Conservation (phyloP, 176 grass and related monocot genomes). For the Luzula sylvatica region DNA sequence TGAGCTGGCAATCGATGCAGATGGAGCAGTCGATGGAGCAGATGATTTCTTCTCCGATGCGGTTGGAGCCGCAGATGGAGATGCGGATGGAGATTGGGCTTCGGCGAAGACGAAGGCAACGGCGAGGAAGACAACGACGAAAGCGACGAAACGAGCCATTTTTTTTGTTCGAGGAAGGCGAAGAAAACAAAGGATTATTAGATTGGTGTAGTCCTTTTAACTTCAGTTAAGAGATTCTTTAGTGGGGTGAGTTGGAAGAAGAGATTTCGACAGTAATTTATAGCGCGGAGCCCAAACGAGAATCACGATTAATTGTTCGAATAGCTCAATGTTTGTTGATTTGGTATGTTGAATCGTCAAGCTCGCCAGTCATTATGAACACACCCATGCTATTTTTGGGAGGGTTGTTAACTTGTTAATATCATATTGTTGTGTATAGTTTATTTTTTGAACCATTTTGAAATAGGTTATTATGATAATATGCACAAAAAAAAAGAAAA, state of each 20-base stretch:
- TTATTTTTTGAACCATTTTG: too few species aligned
- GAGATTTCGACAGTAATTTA: background rate
- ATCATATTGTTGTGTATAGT: too few species aligned
- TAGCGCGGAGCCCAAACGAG: background rate
- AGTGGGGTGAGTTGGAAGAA: slow-evolving; percentile 32
- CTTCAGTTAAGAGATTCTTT: slow-evolving; percentile 20
- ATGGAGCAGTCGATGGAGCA: slow-evolving; percentile 4
- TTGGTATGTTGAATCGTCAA: too few species aligned
- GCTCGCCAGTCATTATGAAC: too few species aligned
- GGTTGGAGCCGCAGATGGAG: slow-evolving; percentile 11
- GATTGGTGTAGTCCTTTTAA: background rate
- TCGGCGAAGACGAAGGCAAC: background rate
- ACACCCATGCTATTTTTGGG: too few species aligned
- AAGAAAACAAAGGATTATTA: background rate
- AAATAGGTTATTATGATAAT: too few species aligned
- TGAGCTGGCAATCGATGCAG: background rate
- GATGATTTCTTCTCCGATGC: slow-evolving; percentile 7
- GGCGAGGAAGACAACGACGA: slow-evolving; percentile 28
- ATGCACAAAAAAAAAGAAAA: too few species aligned
- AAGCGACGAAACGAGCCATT: slow-evolving; percentile 28
- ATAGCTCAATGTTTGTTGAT: too few species aligned
- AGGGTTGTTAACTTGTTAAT: too few species aligned
- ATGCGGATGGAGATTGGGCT: slow-evolving; percentile 22
- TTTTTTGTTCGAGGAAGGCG: background rate
- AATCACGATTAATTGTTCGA: background rate